Evolutionary conservation across 495 filamentous ascomycete genomes (phyloP).

Genomic region (Hapsidospora chrysogenum): DNA sequence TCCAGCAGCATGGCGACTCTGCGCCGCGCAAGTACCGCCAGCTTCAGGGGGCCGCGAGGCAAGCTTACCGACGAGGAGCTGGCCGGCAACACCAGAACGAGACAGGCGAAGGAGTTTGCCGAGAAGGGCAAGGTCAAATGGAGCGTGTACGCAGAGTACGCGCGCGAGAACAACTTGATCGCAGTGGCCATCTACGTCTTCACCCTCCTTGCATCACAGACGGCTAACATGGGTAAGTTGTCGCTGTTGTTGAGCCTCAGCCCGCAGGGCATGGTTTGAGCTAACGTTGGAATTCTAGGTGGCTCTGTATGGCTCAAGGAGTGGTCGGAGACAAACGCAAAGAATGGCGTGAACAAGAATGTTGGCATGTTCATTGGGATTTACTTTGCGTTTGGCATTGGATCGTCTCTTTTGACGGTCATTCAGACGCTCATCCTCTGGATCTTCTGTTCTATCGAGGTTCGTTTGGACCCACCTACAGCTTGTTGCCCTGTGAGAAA

Average conservation of each 20-base stretch:
- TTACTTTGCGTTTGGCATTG: slow-evolving; percentile 86
- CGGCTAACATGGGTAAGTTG: slow-evolving; percentile 59
- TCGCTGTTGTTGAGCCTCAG: slow-evolving; percentile 7
- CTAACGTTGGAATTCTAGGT: slow-evolving; percentile 11
- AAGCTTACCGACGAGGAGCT: slow-evolving; percentile 76
- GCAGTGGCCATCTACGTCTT: slow-evolving; percentile 72
- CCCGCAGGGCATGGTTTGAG: slow-evolving; percentile 1
- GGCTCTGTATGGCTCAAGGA: slow-evolving; percentile 87
- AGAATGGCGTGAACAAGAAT: slow-evolving; percentile 46
- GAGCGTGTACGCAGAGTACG: slow-evolving; percentile 72
- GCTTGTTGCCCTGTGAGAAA: neutral
- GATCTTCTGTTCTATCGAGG: slow-evolving; percentile 99
- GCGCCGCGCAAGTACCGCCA: slow-evolving; percentile 79
- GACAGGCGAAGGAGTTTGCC: slow-evolving; percentile 67
- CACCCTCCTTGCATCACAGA: slow-evolving; percentile 63
- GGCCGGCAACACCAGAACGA: slow-evolving; percentile 43
- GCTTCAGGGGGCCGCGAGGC: slow-evolving; percentile 70
- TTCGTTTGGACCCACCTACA: slow-evolving; percentile 32
- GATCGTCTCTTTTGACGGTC: slow-evolving; percentile 72
- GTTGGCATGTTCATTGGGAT: slow-evolving; percentile 85
- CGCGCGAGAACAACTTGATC: slow-evolving; percentile 76
- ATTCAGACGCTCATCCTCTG: slow-evolving; percentile 89
- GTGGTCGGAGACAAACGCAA: slow-evolving; percentile 70
- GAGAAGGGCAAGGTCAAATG: slow-evolving; percentile 98
- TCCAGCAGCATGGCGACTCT: slow-evolving; percentile 58